These are phyloP conservation scores for Podaxis carcinomalis DNA, from an alignment of 768 basidiomycete species.

Conservation along the genomic window DNA sequence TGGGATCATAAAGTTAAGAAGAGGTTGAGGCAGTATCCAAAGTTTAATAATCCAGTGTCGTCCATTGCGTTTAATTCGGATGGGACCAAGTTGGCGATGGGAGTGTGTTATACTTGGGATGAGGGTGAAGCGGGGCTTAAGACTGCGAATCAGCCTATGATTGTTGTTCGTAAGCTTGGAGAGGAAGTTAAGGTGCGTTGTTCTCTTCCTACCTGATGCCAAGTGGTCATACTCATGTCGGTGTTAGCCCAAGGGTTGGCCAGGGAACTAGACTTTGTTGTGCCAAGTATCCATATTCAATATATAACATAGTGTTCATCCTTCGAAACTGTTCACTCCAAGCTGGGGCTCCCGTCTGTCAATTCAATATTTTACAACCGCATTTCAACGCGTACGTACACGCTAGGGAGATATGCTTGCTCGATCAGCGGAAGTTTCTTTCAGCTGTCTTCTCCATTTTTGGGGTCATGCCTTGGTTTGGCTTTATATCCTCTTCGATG, in stretches of 20 bases:
- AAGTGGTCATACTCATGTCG: background rate
- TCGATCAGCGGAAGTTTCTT: too few species aligned
- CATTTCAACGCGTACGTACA: too few species aligned
- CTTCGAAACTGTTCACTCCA: too few species aligned
- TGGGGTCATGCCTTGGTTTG: too few species aligned
- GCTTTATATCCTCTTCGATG: too few species aligned
- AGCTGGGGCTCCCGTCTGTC: too few species aligned
- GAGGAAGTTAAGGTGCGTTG: constrained; percentile 62
- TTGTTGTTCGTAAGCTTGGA: constrained; percentile 61
- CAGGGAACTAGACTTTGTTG: background rate
- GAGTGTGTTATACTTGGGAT: constrained; percentile 87
- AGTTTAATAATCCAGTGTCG: constrained; percentile 72
- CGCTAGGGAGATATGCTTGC: too few species aligned
- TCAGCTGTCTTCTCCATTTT: too few species aligned
- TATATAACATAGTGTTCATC: background rate
- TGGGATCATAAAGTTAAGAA: constrained; percentile 99
- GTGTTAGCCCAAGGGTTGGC: constrained; percentile 5
- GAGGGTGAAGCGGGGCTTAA: constrained; percentile 73
- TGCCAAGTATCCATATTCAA: background rate
- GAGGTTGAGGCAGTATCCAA: constrained; percentile 84
- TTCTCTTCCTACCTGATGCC: background rate
- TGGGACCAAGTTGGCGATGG: constrained; percentile 80
- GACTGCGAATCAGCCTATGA: constrained; percentile 54
- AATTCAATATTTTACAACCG: too few species aligned
- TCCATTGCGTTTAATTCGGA: constrained; percentile 81